Evolutionary conservation across 2,329 filamentous ascomycete genomes (phyloP), one percentile per base, ranked within the genome.

Genomic region (Cercospora sesami): DNA sequence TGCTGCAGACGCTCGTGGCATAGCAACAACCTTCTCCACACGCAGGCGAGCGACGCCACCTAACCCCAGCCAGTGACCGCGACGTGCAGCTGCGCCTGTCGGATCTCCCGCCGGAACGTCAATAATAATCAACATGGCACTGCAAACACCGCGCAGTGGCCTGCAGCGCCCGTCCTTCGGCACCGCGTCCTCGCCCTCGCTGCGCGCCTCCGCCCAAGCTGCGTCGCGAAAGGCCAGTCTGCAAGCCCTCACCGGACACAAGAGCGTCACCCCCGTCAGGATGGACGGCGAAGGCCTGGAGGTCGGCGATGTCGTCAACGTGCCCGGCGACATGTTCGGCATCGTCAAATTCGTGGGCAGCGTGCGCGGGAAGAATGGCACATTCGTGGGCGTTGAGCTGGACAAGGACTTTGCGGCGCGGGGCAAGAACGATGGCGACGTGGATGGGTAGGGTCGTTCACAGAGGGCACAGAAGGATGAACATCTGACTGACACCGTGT

Each of bases 351-450:
- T 97, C 78, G 84, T 98, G 69, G 95, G 95, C 55, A 84, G 85
- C 45, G 94, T 99, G 48, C 87, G 89, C 74, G 94, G 94, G 71
- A 97, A 97, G 83, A 93, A 91, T 73, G 95, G 95, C 61, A 87
- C 87, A 21, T 99, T 99, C 83, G 93, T 92, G 33, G 95, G 95
- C 57, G 92, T 99, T 39, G 95, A 99, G 80, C 85, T 99, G 71
- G 88, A 90, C 75, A 83, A 87, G 63, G 91, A 96, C 73, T 96
- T 90, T 82, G 91, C 93, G 36, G 80, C 85, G 62, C 88, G 91
- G 77, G 95, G 95, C 36, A 99, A 99, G 84, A 99, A 99, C 78
- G 96, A 87, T 75, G 95, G 95, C 71, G 94, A 97, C 79, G 95
- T 98, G 64, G 94, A 98, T 74, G 95, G 94, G 92, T 94, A 85